Evolutionary conservation across 2,329 filamentous ascomycete species (phyloP), one percentile per base, ranked within the genome.

Genomic region (Niveomyces coronatus): DNA sequence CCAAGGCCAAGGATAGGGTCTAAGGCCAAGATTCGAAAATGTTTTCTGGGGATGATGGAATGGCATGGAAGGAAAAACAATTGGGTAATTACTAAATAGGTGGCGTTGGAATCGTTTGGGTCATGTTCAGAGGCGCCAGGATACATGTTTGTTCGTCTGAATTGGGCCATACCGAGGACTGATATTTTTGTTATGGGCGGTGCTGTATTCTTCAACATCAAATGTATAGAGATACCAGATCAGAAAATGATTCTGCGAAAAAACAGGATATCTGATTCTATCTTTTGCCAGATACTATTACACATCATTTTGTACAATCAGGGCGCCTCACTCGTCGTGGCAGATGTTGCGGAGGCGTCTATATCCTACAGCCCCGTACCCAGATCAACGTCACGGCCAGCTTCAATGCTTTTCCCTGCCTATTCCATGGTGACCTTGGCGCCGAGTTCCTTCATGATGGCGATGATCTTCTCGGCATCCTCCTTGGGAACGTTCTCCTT

Each of bases 401-500:
- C 45, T 45, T 48, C 37, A 53, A 68, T 29, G 3, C 11, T 42
- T 53, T 68, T n/a, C n/a, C n/a, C n/a, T n/a, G n/a, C n/a, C n/a
- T 85, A 96, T 63, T 98, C 91, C 85, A 98, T 91, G 47, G 75
- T 68, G 44, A 85, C 89, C 48, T 84, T 86, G 47, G 82, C 91
- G 48, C 91, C 91, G 45, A 99, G 69, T 49, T 76, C 88, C 78
- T 96, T 96, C 71, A 99, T 74, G 29, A 85, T 79, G 63, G 85
- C 85, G 43, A 98, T 78, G 56, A 98, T 95, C 81, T 98, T 98
- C 75, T 96, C 89, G 7, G 86, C 87, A 63, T 99, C 93, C 57
- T 99, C 91, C 77, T 98, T 99, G 47, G 89, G 84, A 50, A 98
- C 87, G 36, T 84, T 88, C 68, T 99, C 91, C 80, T 96, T 96